Conservation (phyloP, 2,329 filamentous ascomycete genomes). For the Seiridium unicorne region DNA sequence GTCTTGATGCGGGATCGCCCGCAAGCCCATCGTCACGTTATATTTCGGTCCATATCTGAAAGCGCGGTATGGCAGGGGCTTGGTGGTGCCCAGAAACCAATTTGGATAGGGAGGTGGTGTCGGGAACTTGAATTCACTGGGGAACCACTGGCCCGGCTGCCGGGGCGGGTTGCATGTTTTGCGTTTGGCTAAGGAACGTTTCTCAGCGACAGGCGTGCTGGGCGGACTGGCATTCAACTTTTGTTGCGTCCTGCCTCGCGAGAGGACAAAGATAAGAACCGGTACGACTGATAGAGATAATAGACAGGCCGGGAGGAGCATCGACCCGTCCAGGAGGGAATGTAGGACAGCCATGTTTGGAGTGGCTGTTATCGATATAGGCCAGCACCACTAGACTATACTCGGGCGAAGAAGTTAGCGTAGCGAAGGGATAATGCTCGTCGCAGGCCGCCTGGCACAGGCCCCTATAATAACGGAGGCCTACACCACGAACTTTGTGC, state of each 20-base stretch:
- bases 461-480: background rate
- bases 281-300: background rate
- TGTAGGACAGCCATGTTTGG: background rate
- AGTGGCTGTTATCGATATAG: background rate
- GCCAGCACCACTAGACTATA: too few relatives aligned
- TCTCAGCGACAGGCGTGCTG: background rate
- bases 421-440: background rate
- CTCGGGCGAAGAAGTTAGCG: too few relatives aligned
- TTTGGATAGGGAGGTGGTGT: constrained; percentile 59
- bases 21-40: constrained; percentile 73
- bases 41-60: constrained; percentile 78
- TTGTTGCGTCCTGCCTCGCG: background rate
- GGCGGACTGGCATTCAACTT: background rate
- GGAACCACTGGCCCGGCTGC: constrained; percentile 48
- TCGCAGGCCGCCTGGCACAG: background rate
- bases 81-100: constrained; percentile 68
- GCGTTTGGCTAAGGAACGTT: background rate
- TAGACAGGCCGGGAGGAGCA: background rate
- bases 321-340: background rate
- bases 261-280: background rate
- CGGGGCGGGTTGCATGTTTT: constrained; percentile 1
- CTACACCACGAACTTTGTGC: background rate
- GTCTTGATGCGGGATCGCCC: constrained; percentile 67
- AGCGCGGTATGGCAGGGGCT: constrained; percentile 74
- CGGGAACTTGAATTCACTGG: constrained; percentile 59